A percentile compares a stretch with the other conserved stretches of the same genome.
Conservation (phyloP, 2,329 filamentous ascomycete species). For the Grosmannia penicillata region DNA sequence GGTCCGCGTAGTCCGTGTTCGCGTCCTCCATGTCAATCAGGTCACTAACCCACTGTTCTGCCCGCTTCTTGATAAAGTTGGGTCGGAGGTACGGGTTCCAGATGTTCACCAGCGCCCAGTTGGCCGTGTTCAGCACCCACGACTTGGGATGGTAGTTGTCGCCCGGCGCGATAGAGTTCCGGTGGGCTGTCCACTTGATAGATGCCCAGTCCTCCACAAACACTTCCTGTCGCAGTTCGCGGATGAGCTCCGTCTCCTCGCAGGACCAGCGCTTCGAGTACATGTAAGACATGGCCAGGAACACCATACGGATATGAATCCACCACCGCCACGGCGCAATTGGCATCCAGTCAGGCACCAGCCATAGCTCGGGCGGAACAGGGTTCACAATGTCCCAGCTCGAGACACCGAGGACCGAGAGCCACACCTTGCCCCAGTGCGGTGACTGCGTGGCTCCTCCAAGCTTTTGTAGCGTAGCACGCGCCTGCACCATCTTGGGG, state of each 20-base stretch:
- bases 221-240: conserved; percentile 62
- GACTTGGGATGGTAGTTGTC: conserved; percentile 95
- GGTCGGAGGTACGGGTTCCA: conserved; percentile 68
- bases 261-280: conserved; percentile 73
- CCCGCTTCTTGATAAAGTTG: conserved; percentile 48
- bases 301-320: conserved; percentile 98
- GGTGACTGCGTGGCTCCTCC: conserved; percentile 74
- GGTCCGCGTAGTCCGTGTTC: conserved; percentile 74
- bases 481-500: conserved; percentile 69
- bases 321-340: conserved; percentile 91
- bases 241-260: conserved; percentile 59
- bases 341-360: conserved; percentile 81
- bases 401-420: conserved; percentile 68
- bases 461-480: conserved; percentile 66
- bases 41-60: conserved; percentile 69
- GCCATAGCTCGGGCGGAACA: conserved; percentile 84
- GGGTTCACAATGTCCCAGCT: conserved; percentile 92
- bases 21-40: conserved; percentile 82
- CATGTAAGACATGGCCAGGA: conserved; percentile 78
- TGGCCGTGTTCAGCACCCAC: conserved; percentile 63
- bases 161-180: conserved; percentile 63
- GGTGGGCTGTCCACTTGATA: conserved; percentile 63
- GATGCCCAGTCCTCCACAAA: conserved; percentile 64
- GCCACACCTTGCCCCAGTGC: conserved; percentile 97
- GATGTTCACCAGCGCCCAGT: conserved; percentile 64